phyloP scores from a whole-genome alignment of 2,329 filamentous ascomycete species.

The Aspergillus pseudotamarii region DNA sequence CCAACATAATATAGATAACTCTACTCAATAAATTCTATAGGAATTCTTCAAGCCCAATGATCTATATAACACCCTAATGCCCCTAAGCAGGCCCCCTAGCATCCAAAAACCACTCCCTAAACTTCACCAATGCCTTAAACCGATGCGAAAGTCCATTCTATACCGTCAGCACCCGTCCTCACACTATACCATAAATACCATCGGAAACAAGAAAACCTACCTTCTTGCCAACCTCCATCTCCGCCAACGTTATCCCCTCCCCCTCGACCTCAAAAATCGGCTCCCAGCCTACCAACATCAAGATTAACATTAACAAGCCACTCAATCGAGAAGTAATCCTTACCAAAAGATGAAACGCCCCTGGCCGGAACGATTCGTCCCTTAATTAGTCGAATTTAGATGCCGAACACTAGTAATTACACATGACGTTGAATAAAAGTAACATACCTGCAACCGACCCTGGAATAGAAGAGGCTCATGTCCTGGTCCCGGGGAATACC shows the following conservation, averaged over 20 bases:
- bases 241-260: slow-evolving; percentile 79
- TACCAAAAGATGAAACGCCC: slow-evolving; percentile 77
- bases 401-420: neutral
- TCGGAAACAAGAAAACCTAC: slow-evolving; percentile 9
- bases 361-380: slow-evolving; percentile 77
- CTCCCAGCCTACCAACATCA: slow-evolving; percentile 72
- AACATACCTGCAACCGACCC: slow-evolving; percentile 49
- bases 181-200: neutral
- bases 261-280: slow-evolving; percentile 85
- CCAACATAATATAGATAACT: neutral
- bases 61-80: neutral
- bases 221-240: slow-evolving; percentile 76
- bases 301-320: neutral
- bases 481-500: slow-evolving; percentile 76
- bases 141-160: slow-evolving; percentile 5
- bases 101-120: neutral
- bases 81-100: neutral
- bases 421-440: too few species aligned
- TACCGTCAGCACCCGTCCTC: neutral
- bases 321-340: slow-evolving; percentile 30
- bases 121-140: neutral
- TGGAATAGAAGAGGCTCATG: slow-evolving; percentile 80
- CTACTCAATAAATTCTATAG: neutral
- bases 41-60: neutral
- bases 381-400: slow-evolving; percentile 21